phyloP scores from a whole-genome alignment of 2,329 filamentous ascomycete genomes.

The Hypoxylon sp. region DNA sequence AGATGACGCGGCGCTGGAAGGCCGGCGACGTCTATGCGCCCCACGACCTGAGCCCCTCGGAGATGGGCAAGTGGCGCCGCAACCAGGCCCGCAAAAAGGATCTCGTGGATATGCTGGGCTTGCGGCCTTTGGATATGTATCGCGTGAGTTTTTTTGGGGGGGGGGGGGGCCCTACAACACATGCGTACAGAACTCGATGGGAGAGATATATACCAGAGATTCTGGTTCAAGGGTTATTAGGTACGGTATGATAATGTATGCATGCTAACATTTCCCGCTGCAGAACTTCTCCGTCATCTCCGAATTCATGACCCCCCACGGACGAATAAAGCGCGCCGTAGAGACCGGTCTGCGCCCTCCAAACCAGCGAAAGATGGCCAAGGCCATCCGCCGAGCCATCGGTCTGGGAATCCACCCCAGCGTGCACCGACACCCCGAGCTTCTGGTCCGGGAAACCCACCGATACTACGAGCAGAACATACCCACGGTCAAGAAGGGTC shows the following conservation, averaged over 20 bases:
- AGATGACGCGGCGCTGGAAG: conserved; percentile 76
- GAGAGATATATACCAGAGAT: not conserved
- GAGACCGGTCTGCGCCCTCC: conserved; percentile 83
- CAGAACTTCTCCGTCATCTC: conserved; percentile 94
- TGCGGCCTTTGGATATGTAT: conserved; percentile 86
- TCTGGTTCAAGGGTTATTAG: too few relatives aligned
- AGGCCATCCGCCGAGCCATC: conserved; percentile 87
- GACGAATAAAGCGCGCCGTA: conserved; percentile 80
- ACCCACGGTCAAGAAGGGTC: conserved; percentile 21
- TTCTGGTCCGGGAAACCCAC: conserved; percentile 59
- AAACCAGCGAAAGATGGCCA: conserved; percentile 93
- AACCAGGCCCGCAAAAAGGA: conserved; percentile 66
- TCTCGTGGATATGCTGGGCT: conserved; percentile 78
- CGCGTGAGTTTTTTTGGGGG: conserved; percentile 72
- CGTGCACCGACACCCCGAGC: conserved; percentile 87
- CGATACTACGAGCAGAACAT: conserved; percentile 32
- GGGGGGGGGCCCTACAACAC: too few relatives aligned
- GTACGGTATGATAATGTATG: too few relatives aligned
- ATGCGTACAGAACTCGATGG: too few relatives aligned
- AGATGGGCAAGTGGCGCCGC: conserved; percentile 83
- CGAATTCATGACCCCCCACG: conserved; percentile 85
- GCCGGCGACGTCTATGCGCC: conserved; percentile 89
- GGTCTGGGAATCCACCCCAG: conserved; percentile 92
- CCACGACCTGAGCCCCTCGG: conserved; percentile 79
- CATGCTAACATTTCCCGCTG: not conserved